Base-by-base conservation (phyloP, 306 rosid genomes). In the Pterocarpus santalinus region DNA sequence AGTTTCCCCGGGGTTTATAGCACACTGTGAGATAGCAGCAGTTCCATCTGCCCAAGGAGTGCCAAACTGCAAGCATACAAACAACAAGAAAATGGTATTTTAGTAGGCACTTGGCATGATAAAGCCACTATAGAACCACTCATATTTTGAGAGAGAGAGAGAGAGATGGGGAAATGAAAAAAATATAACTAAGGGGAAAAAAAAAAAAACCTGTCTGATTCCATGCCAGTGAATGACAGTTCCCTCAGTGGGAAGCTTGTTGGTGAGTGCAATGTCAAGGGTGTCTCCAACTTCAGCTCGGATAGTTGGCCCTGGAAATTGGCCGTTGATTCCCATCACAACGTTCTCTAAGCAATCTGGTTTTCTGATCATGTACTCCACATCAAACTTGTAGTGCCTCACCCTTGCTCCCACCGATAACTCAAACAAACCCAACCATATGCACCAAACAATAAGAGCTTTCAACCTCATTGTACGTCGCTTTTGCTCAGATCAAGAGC, bases 11-110 rank as follows among this genome's bases (percentile, higher is more conserved):
- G 97, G 92, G 60, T 77, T 81, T 34, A 89, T 88, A 30, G 86
- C 89, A 74, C 97, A 91, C 75, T 91, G 28, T 22, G 97, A 90
- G 74, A 91, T 90, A 61, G 90, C 70, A 9, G 97, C 94, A 14
- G 92, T 91, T 41, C 94, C 97, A 72, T 89, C 94, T 0, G 94
- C 97, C 97, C 97, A 91, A 3, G 93, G 92, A 9, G 88, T 89
- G 55, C 93, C 93, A 3, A 77, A 8, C 86, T 90, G 85, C 28
- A 22, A 22, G 28, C 28, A 22, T 22, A 22, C 28, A 4, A 65
- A 58, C 39, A 17, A 17, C 41, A 2, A 44, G 47, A 11, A 22
- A 22, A 22, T 22, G 28, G 0, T 22, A 22, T 22, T 22, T 22
- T 22, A 22, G 28, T 22, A 0, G 28, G 28, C 28, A 22, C 28